A percentile compares a stretch with the other conserved stretches of the same genome.
These are phyloP conservation scores for Xylariaceae sp. DNA, from an alignment of 2,329 filamentous ascomycete species.

Conservation along the genomic window DNA sequence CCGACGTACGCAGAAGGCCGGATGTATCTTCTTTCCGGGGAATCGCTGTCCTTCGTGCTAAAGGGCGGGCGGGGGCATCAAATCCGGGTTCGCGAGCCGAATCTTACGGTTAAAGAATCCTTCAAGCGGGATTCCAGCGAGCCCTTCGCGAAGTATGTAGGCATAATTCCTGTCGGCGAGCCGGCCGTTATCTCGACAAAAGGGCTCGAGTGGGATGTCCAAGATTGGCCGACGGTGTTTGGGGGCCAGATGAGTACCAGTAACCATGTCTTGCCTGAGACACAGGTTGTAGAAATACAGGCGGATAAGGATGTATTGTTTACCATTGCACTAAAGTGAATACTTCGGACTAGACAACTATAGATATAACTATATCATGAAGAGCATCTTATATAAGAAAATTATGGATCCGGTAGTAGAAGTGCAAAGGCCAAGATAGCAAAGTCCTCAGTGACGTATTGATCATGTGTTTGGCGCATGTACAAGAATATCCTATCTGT, in stretches of 20 bases:
- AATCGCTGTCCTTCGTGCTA: slow-evolving; percentile 84
- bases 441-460: too few species aligned
- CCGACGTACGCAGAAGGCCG: slow-evolving; percentile 57
- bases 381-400: background rate
- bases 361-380: background rate
- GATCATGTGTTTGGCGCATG: too few species aligned
- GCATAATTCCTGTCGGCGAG: slow-evolving; percentile 84
- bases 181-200: slow-evolving; percentile 77
- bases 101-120: slow-evolving; percentile 10
- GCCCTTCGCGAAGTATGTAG: slow-evolving; percentile 78
- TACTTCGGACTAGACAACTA: background rate
- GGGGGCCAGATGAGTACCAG: slow-evolving; percentile 79
- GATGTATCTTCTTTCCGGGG: slow-evolving; percentile 81
- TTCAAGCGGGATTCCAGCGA: slow-evolving; percentile 34
- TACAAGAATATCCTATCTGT: too few species aligned
- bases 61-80: slow-evolving; percentile 59
- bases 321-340: slow-evolving; percentile 67
- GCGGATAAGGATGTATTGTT: slow-evolving; percentile 72
- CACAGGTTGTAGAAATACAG: slow-evolving; percentile 65
- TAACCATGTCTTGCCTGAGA: slow-evolving; percentile 71
- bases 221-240: slow-evolving; percentile 78
- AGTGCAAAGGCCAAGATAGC: too few species aligned
- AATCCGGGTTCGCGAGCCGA: slow-evolving; percentile 65
- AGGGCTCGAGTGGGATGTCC: slow-evolving; percentile 91
- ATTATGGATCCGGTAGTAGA: too few species aligned